phyloP scores from a whole-genome alignment of 768 basidiomycete genomes.

The Tylopilus balloui region DNA sequence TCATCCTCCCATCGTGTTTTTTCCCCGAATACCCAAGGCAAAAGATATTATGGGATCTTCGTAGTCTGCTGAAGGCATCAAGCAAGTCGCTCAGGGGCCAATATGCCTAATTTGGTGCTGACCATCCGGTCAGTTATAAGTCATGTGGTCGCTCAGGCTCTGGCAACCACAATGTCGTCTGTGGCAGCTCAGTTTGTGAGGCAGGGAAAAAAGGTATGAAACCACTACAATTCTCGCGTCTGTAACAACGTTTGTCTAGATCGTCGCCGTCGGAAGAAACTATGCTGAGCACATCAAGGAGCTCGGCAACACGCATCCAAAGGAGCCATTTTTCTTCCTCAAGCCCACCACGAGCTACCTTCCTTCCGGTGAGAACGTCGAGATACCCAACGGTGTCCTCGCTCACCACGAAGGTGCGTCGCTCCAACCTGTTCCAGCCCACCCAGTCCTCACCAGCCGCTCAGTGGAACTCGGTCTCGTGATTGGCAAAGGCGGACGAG shows the following conservation, averaged over 20 bases:
- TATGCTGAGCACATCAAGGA: constrained; percentile 91
- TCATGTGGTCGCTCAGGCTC: background rate
- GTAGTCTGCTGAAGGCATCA: too few species aligned
- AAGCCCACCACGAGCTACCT: constrained; percentile 94
- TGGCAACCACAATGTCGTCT: constrained; percentile 25
- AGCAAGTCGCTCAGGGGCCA: background rate
- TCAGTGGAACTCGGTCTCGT: constrained; percentile 95
- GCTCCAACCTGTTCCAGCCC: background rate
- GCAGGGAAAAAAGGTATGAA: constrained; percentile 44
- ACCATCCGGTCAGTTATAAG: too few species aligned
- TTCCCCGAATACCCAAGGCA: too few species aligned
- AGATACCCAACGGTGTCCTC: constrained; percentile 79
- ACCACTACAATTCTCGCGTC: background rate
- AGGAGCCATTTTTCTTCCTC: constrained; percentile 97
- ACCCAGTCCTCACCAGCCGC: background rate
- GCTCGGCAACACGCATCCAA: constrained; percentile 76
- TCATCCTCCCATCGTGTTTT: too few species aligned
- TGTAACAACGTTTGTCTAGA: constrained; percentile 39
- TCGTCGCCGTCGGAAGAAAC: constrained; percentile 94
- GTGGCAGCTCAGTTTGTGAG: constrained; percentile 39
- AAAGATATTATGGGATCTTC: too few species aligned
- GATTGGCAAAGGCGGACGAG: constrained; percentile 81
- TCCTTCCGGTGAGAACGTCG: constrained; percentile 67
- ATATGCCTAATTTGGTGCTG: background rate
- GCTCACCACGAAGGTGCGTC: constrained; percentile 86